Conservation (phyloP, 257 asterid species). For the Catharanthus roseus region DNA sequence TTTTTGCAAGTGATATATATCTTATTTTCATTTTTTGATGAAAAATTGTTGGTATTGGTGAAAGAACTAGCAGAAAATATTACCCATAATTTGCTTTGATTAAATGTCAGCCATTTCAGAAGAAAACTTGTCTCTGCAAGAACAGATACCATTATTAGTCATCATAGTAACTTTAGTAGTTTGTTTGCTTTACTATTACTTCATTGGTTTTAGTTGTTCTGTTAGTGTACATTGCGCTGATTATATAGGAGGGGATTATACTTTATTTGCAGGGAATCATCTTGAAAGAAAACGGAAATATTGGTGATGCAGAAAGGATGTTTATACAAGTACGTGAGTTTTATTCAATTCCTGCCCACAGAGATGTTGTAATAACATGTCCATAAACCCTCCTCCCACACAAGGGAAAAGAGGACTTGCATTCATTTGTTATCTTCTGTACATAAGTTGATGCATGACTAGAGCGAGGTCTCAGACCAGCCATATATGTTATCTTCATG, state of each 20-base stretch:
- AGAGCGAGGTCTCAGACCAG: background rate
- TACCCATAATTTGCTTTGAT: background rate
- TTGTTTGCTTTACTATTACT: background rate
- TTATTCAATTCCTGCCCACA: background rate
- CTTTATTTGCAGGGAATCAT: conserved; percentile 66
- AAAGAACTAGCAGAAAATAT: background rate
- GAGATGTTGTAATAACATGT: background rate
- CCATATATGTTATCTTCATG: background rate
- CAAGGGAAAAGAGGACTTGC: background rate
- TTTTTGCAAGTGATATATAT: background rate
- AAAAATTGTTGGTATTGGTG: background rate
- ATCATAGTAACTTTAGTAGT: background rate
- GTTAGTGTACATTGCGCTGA: too few species aligned
- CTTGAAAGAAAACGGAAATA: conserved; percentile 72
- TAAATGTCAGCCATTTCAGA: background rate
- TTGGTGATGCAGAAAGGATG: conserved; percentile 96
- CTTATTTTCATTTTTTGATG: background rate
- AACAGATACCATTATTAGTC: background rate
- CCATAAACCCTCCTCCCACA: background rate
- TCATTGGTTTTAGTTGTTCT: too few species aligned
- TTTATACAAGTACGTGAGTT: conserved; percentile 67
- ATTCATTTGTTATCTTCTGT: background rate
- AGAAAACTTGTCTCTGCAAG: background rate
- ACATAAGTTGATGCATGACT: background rate
- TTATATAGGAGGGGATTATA: background rate